These are phyloP conservation scores for Niebla homalea DNA, from an alignment of 495 filamentous ascomycete genomes.

Conservation along the genomic window DNA sequence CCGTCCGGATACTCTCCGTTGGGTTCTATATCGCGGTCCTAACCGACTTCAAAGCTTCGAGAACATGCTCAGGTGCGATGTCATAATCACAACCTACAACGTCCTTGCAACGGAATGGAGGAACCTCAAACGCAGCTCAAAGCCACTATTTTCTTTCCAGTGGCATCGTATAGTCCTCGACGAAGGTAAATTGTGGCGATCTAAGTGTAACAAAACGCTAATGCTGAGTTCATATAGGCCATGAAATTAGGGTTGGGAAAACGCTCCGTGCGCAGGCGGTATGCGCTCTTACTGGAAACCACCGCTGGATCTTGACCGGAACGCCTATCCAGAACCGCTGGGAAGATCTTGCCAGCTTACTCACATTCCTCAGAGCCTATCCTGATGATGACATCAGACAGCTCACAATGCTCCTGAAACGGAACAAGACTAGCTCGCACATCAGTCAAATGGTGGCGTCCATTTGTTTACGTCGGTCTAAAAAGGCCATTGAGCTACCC, in stretches of 20 bases:
- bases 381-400: conserved; percentile 24
- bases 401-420: conserved; percentile 25
- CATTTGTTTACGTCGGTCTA: conserved; percentile 27
- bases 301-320: conserved; percentile 30
- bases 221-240: conserved; percentile 16
- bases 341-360: conserved; percentile 23
- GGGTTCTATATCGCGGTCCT: conserved; percentile 22
- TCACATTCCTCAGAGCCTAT: conserved; percentile 26
- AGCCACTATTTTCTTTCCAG: conserved; percentile 17
- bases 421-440: conserved; percentile 11
- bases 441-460: conserved; percentile 20
- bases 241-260: conserved; percentile 24
- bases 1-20: conserved; percentile 13
- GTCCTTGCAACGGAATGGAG: conserved; percentile 25
- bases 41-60: conserved; percentile 8
- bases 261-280: conserved; percentile 23
- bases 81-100: conserved; percentile 31
- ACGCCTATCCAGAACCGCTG: conserved; percentile 33
- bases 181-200: conserved; percentile 24
- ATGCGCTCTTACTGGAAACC: conserved; percentile 19
- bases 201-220: background rate
- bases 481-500: conserved; percentile 24
- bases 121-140: background rate
- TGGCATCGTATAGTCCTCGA: conserved; percentile 33
- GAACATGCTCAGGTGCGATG: conserved; percentile 7